These are phyloP conservation scores for Oenanthe sinensis DNA, from an alignment of 129 eudicot species.

Conservation along the genomic window DNA sequence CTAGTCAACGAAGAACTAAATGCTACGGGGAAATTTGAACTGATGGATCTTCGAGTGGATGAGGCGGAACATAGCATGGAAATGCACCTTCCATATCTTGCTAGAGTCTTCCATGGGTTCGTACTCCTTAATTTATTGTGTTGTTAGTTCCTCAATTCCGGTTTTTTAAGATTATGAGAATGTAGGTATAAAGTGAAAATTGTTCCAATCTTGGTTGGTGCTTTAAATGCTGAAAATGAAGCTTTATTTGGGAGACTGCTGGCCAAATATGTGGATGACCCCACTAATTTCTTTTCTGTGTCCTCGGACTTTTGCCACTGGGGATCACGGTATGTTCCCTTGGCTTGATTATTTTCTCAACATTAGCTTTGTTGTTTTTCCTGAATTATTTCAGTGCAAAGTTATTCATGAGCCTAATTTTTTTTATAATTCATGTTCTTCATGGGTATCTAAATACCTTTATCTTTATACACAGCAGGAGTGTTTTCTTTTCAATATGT, in stretches of 20 bases:
- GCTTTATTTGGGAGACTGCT: constrained; percentile 72
- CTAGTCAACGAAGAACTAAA: constrained; percentile 80
- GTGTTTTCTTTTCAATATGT: background rate
- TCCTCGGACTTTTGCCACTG: constrained; percentile 98
- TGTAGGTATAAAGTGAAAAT: constrained; percentile 66
- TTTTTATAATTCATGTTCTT: background rate
- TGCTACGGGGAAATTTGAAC: constrained; percentile 79
- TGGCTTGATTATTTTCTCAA: background rate
- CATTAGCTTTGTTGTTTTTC: background rate
- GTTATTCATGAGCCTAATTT: background rate
- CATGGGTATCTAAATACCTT: background rate
- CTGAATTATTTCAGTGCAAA: background rate
- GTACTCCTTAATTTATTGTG: constrained; percentile 9
- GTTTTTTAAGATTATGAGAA: constrained; percentile 3
- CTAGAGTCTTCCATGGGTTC: constrained; percentile 83
- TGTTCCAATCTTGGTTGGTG: constrained; percentile 95
- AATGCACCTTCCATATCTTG: constrained; percentile 98
- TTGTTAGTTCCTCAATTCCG: background rate
- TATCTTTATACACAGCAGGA: background rate
- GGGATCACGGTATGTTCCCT: constrained; percentile 73
- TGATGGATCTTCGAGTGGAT: constrained; percentile 83
- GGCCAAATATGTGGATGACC: constrained; percentile 87
- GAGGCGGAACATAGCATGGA: constrained; percentile 99
- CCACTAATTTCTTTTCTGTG: constrained; percentile 77
- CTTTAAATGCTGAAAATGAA: constrained; percentile 77